A percentile compares a stretch with the other conserved stretches of the same genome.
phyloP scores from a whole-genome alignment of 768 basidiomycete species.

The Leccinum barrowsii region DNA sequence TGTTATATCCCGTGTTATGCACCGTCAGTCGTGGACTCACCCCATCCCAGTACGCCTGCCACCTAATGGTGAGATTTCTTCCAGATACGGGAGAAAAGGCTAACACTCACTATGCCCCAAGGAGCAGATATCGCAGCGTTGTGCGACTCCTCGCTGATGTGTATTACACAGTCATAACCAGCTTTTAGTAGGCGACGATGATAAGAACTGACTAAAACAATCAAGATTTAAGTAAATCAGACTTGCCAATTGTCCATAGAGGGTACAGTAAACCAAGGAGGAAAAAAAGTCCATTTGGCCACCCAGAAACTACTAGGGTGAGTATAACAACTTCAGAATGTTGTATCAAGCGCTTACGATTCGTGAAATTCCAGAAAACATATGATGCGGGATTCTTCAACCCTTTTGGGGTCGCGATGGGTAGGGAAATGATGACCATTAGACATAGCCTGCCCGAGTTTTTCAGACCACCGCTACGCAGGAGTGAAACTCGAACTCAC shows the following conservation, averaged over 20 bases:
- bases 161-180: slow-evolving; percentile 39
- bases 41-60: slow-evolving; percentile 44
- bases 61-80: slow-evolving; percentile 13
- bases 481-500: slow-evolving; percentile 14
- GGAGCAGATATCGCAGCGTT: slow-evolving; percentile 55
- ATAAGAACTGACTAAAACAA: slow-evolving; percentile 30
- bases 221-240: slow-evolving; percentile 22
- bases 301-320: slow-evolving; percentile 31
- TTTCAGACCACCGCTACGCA: background rate
- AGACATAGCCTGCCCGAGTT: slow-evolving; percentile 11
- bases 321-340: background rate
- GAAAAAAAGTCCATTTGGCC: slow-evolving; percentile 45
- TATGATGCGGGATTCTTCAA: slow-evolving; percentile 56
- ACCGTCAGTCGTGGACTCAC: slow-evolving; percentile 21
- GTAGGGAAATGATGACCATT: slow-evolving; percentile 50
- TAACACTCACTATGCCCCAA: slow-evolving; percentile 46
- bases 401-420: slow-evolving; percentile 55
- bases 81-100: background rate
- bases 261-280: slow-evolving; percentile 45
- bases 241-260: slow-evolving; percentile 41
- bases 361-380: slow-evolving; percentile 58
- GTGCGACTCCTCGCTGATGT: slow-evolving; percentile 50
- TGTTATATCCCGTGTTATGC: background rate
- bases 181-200: slow-evolving; percentile 15
- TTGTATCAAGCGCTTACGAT: slow-evolving; percentile 35